These are phyloP conservation scores for Acacia crassicarpa DNA, from an alignment of 306 rosid species.

Conservation along the genomic window DNA sequence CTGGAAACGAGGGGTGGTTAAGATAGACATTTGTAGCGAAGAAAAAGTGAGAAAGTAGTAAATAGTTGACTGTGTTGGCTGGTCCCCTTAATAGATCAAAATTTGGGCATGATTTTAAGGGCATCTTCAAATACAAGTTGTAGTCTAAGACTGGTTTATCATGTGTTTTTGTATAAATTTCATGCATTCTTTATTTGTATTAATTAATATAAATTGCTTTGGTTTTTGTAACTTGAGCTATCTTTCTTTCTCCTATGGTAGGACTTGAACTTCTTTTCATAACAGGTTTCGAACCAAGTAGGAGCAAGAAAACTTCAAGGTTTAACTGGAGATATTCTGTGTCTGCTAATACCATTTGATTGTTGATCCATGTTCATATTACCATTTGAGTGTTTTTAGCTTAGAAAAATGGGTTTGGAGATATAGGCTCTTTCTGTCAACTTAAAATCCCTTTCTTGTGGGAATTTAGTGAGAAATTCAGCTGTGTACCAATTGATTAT, in stretches of 20 bases:
- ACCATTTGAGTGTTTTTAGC: not conserved
- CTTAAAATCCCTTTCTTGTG: not conserved
- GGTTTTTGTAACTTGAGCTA: not conserved
- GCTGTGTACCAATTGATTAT: not conserved
- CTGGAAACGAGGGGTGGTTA: not conserved
- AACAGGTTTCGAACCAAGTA: not conserved
- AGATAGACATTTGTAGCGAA: not conserved
- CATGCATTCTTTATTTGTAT: not conserved
- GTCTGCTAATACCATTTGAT: conserved; percentile 10
- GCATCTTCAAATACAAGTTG: not conserved
- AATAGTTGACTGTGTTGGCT: not conserved
- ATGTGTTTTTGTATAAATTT: not conserved
- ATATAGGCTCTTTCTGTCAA: conserved; percentile 5
- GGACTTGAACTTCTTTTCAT: not conserved
- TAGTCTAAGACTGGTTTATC: conserved; percentile 2
- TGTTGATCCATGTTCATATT: not conserved
- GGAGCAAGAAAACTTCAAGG: not conserved
- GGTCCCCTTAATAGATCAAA: not conserved
- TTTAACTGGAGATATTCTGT: not conserved
- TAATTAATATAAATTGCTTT: not conserved
- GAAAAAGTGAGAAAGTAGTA: not conserved
- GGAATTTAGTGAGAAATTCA: conserved; percentile 2
- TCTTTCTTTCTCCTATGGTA: not conserved
- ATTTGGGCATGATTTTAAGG: not conserved
- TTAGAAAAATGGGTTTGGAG: not conserved